Evolutionary conservation across 768 basidiomycete genomes (phyloP).

Genomic region (Phlebiopsis gigantea): DNA sequence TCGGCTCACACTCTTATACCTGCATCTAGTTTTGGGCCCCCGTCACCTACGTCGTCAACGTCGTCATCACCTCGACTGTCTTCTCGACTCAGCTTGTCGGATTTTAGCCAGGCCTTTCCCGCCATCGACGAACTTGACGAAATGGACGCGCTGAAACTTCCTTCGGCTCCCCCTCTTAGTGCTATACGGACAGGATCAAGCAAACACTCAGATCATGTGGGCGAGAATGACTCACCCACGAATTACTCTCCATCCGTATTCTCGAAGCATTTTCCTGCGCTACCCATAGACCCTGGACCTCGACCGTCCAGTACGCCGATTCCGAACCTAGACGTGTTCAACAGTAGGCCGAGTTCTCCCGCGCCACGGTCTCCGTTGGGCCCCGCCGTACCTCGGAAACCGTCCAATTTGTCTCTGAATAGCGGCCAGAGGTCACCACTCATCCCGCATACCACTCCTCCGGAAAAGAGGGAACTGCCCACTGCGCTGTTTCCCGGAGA

Average conservation of each 20-base stretch:
- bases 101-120: slow-evolving; percentile 66
- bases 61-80: slow-evolving; percentile 53
- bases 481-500: slow-evolving; percentile 57
- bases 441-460: slow-evolving; percentile 17
- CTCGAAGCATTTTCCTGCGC: slow-evolving; percentile 32
- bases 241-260: background rate
- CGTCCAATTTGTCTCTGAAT: slow-evolving; percentile 35
- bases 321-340: slow-evolving; percentile 50
- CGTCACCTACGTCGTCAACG: slow-evolving; percentile 67
- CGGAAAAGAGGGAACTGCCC: slow-evolving; percentile 46
- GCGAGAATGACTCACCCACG: slow-evolving; percentile 13
- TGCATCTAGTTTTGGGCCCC: slow-evolving; percentile 66
- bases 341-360: slow-evolving; percentile 57
- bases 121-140: slow-evolving; percentile 74
- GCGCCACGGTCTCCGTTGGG: slow-evolving; percentile 20
- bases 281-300: slow-evolving; percentile 42
- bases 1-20: slow-evolving; percentile 58
- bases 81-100: slow-evolving; percentile 38
- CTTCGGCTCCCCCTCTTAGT: slow-evolving; percentile 41
- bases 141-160: slow-evolving; percentile 40
- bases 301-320: slow-evolving; percentile 71
- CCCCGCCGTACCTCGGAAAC: slow-evolving; percentile 40
- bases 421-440: slow-evolving; percentile 27
- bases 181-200: slow-evolving; percentile 11
- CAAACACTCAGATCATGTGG: slow-evolving; percentile 5